Evolutionary conservation across 2,329 filamentous ascomycete species (phyloP).

Genomic region (Xylaria digitata): DNA sequence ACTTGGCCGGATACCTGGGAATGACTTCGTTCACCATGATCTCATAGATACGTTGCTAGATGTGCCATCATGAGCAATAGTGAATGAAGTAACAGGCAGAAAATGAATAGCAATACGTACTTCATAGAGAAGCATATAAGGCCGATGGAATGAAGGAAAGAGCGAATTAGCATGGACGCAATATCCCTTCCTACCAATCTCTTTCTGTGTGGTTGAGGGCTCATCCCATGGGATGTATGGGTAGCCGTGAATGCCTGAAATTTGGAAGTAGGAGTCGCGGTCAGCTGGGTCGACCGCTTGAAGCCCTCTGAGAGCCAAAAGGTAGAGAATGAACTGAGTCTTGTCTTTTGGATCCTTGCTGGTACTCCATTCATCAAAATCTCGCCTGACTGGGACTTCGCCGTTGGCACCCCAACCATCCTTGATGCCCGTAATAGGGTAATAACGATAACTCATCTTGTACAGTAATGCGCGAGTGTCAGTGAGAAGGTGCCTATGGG

Average conservation of each 20-base stretch:
- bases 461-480: neutral
- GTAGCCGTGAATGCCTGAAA: conserved; percentile 39
- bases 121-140: conserved; percentile 40
- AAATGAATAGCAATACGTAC: conserved; percentile 11
- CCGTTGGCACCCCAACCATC: conserved; percentile 33
- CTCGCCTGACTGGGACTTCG: conserved; percentile 36
- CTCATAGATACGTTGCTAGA: conserved; percentile 41
- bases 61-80: conserved; percentile 20
- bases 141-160: conserved; percentile 35
- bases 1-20: conserved; percentile 27
- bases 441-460: conserved; percentile 37
- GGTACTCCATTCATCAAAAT: conserved; percentile 38
- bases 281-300: conserved; percentile 33
- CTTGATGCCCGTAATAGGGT: conserved; percentile 40
- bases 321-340: conserved; percentile 37
- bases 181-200: conserved; percentile 37
- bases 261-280: conserved; percentile 39
- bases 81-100: neutral
- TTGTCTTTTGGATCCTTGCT: conserved; percentile 34
- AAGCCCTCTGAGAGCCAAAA: conserved; percentile 35
- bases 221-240: conserved; percentile 37
- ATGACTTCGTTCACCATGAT: conserved; percentile 42
- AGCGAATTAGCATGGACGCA: conserved; percentile 36
- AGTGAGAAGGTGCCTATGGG: neutral
- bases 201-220: conserved; percentile 28